Evolutionary conservation across 2,329 filamentous ascomycete genomes (phyloP), one percentile per base, ranked within the genome.

Genomic region (Aspergillus awamori): DNA sequence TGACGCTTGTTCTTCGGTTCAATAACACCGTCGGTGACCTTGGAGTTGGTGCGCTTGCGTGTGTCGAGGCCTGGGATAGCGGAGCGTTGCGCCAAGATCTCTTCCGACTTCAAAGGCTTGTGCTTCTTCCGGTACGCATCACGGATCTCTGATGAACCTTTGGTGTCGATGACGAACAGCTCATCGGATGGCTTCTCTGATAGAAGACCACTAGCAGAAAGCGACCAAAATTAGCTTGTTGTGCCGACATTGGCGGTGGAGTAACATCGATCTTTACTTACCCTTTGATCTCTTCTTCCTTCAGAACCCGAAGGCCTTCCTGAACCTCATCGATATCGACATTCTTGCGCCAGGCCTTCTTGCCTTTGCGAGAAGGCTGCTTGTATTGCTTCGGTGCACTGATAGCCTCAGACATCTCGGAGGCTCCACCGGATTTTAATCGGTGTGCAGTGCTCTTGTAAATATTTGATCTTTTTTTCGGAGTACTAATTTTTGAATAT

Each of bases 291-390:
- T 97, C 89, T 81, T 98, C 91, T 61, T 96, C 90, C 71, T 95
- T 92, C 67, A 96, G 82, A 72, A 90, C 85, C 65, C 93, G 89
- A 36, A 99, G 86, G 63, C 95, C 95, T 57, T 89, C 81, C 70
- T 94, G 86, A 26, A 99, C 86, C 64, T 96, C 89, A 28, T 91
- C 89, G 64, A 98, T 86, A 79, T 99, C 92, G 77, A 99, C 92
- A 80, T 99, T 97, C 78, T 98, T 99, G 74, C 95, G 87, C 95
- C 95, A 99, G 33, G 95, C 94, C 81, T 96, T 98, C 80, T 98
- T 98, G 70, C 96, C 95, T 77, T 99, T 99, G 74, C 95, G 86
- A 5, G 94, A 98, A 26, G 93, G 87, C 77, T 99, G 95, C 65
- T 87, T 93, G 79, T 89, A 88, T 68, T 96, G 92, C 65, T 89